These are phyloP conservation scores for Lipomyces yamanashiensis DNA, from an alignment of 805 yeast genomes.

Conservation along the genomic window DNA sequence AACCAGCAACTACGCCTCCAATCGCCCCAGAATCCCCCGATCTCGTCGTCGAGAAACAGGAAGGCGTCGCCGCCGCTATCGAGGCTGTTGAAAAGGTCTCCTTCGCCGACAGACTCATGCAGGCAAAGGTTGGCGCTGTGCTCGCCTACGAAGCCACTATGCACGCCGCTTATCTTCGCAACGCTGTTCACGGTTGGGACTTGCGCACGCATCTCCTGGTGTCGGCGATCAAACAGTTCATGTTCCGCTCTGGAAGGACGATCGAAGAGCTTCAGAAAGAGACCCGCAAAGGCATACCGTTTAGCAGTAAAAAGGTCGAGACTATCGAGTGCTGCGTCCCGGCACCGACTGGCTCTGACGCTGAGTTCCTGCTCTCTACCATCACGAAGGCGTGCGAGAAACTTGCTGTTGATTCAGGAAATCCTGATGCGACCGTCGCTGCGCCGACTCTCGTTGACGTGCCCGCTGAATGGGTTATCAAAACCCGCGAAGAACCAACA, in stretches of 20 bases:
- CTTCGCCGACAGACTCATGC: conserved; percentile 1
- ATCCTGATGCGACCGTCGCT: conserved; percentile 22
- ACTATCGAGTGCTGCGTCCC: conserved; percentile 12
- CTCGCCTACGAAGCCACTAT: conserved; percentile 29
- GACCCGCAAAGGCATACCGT: conserved; percentile 5
- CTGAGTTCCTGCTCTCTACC: conserved; percentile 9
- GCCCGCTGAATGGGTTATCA: conserved; percentile 28
- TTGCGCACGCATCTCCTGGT: conserved; percentile 29
- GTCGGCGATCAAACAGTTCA: conserved; percentile 21
- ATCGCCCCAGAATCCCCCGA: too few species aligned
- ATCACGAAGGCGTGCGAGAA: conserved; percentile 19
- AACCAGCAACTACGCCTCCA: too few species aligned
- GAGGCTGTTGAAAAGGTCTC: background rate
- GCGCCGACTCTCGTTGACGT: conserved; percentile 25
- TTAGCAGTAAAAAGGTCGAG: conserved; percentile 7
- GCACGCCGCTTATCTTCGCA: conserved; percentile 30
- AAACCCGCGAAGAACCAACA: background rate
- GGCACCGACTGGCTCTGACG: conserved; percentile 18
- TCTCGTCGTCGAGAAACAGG: too few species aligned
- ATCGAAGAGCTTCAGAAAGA: conserved; percentile 27
- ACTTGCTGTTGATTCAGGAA: conserved; percentile 19
- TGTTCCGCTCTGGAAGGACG: conserved; percentile 15
- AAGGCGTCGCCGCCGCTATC: too few species aligned
- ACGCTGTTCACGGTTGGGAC: conserved; percentile 35
- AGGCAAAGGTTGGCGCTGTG: background rate